Evolutionary conservation across 305 asterid species (phyloP), one percentile per base, ranked within the genome.

Genomic region (Solanum chacoense): DNA sequence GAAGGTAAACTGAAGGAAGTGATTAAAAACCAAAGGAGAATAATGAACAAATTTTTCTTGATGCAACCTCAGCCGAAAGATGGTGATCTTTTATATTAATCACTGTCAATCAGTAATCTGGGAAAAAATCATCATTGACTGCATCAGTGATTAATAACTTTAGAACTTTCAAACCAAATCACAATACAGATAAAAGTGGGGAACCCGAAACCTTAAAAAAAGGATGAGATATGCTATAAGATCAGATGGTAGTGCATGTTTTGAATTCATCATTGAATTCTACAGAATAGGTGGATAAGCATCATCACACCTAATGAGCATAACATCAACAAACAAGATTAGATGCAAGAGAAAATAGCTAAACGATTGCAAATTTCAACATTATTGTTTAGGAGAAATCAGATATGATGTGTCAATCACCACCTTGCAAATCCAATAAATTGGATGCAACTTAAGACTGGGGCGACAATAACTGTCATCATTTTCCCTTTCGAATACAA

Each of bases 201-300:
- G 36, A 67, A n/a, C 5, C 76, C 10, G 11, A 78, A 11, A 29
- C 29, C 80, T 8, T 11, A 28, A n/a, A 3, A 55, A 55, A 7
- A 8, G 24, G 11, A 8, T 78, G 20, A 50, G 24, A 81, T 88
- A 31, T 77, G 78, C 85, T 88, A 85, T 85, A 91, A 90, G 95
- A 92, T 93, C 95, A 94, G 95, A 94, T 93, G 97, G 96, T 93
- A 93, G 95, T 92, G 95, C 95, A 93, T 94, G 95, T 91, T 78
- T 10, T 73, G 89, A 45, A 88, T 81, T 93, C 94, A 94, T 94
- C 95, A 93, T 93, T 87, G 92, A 93, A 91, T 59, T 36, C 59
- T 89, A 28, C 95, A 93, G 94, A 93, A 85, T 36, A 88, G 73
- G 80, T 88, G 94, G 95, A 78, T 88, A 90, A n/a, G 71, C 76